Conservation (phyloP, 2,329 filamentous ascomycete species). For the Dothistroma pini region DNA sequence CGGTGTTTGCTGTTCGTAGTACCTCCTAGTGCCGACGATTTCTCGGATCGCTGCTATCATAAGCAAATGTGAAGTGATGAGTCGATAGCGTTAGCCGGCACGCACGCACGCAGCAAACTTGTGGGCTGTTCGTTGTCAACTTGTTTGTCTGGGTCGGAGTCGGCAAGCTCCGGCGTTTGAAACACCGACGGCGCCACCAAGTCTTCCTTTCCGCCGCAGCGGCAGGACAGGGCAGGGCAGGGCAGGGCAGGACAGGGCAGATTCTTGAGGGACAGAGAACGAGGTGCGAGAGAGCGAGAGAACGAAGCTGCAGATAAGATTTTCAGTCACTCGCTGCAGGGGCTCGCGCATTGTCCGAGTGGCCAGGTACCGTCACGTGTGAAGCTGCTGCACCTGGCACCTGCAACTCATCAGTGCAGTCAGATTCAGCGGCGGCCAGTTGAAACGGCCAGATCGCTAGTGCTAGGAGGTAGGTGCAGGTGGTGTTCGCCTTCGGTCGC, state of each 20-base stretch:
- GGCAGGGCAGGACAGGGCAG: too few species aligned
- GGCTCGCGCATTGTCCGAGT: too few species aligned
- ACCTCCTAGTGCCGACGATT: background rate
- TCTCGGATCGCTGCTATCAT: background rate
- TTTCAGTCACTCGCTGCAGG: too few species aligned
- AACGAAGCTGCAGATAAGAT: background rate
- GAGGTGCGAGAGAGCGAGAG: too few species aligned
- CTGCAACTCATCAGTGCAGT: too few species aligned
- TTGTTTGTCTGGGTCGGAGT: too few species aligned
- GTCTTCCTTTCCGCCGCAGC: background rate
- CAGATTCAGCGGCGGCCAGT: background rate
- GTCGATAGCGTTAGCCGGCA: background rate
- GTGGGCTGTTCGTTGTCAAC: background rate
- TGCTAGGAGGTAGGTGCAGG: too few species aligned
- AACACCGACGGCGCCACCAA: background rate
- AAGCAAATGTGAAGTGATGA: background rate
- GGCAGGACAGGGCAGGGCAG: too few species aligned
- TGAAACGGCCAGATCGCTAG: background rate
- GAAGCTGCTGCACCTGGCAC: background rate
- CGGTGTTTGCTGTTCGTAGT: too few species aligned
- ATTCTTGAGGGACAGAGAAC: too few species aligned
- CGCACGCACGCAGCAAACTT: background rate
- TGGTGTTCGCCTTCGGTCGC: background rate
- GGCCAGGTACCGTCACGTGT: background rate
- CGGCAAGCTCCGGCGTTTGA: background rate